These are phyloP conservation scores for Sphagnum magellanicum DNA, from an alignment of 228 moss, liverwort and hornwort genomes.

Conservation along the genomic window DNA sequence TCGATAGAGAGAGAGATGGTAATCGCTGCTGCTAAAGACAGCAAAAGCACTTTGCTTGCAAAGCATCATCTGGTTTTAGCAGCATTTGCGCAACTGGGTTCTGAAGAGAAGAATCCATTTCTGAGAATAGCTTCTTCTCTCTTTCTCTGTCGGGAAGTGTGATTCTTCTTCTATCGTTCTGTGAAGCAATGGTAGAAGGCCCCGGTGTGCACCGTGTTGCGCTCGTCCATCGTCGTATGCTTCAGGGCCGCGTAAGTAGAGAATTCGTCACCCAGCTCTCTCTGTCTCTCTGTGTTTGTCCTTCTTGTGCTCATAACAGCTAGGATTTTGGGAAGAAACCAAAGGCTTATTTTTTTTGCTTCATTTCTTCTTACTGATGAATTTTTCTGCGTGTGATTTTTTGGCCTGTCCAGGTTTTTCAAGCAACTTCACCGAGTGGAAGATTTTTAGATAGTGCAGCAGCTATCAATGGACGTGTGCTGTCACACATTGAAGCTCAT, in stretches of 20 bases:
- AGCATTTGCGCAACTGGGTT: no score
- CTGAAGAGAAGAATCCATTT: no score
- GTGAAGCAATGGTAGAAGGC: constrained; percentile 71
- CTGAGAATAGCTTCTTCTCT: no score
- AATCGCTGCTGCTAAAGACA: no score
- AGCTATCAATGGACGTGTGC: constrained; percentile 54
- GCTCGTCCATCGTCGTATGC: constrained; percentile 60
- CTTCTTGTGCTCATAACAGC: background rate
- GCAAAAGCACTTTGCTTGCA: no score
- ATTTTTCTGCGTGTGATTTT: background rate
- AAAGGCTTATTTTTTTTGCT: background rate
- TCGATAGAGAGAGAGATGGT: no score
- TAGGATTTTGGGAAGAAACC: background rate
- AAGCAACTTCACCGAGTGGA: constrained; percentile 68
- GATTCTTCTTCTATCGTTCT: no score
- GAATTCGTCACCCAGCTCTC: constrained; percentile 1
- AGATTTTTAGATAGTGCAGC: constrained; percentile 65
- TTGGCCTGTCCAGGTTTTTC: constrained; percentile 40
- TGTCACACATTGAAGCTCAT: constrained; percentile 79
- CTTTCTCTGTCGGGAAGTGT: no score
- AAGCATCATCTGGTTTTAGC: no score
- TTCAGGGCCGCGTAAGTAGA: constrained; percentile 48
- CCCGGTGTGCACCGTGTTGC: constrained; percentile 84
- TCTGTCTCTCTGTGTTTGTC: background rate
- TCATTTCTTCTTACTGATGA: background rate